These are phyloP conservation scores for Hymenoscyphus fructigenus DNA, from an alignment of 2,329 filamentous ascomycete genomes.

Conservation along the genomic window DNA sequence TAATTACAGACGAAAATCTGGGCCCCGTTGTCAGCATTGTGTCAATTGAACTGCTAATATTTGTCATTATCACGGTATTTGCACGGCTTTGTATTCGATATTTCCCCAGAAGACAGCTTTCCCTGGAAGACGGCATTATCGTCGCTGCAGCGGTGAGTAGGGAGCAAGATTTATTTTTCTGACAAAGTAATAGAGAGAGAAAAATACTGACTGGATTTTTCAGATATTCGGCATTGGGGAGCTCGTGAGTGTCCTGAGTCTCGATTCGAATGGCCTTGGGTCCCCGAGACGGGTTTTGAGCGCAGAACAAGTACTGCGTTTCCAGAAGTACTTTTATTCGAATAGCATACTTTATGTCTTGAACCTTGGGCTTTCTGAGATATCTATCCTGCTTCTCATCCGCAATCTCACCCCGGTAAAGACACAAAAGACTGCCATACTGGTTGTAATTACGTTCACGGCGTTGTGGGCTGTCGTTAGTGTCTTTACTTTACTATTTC, in stretches of 20 bases:
- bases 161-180: background rate
- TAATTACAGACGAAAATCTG: constrained; percentile 7
- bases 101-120: constrained; percentile 6
- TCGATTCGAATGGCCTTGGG: constrained; percentile 8
- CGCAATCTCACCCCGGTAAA: background rate
- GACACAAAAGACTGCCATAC: background rate
- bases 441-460: constrained; percentile 1
- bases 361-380: constrained; percentile 8
- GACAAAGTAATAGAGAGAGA: background rate
- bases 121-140: constrained; percentile 3
- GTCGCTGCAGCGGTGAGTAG: constrained; percentile 5
- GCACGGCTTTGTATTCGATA: constrained; percentile 9
- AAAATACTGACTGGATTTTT: background rate
- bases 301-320: constrained; percentile 2
- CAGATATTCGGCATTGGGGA: constrained; percentile 8
- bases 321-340: constrained; percentile 5
- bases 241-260: constrained; percentile 1
- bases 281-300: constrained; percentile 1
- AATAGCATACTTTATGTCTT: background rate
- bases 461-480: background rate
- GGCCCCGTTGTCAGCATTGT: constrained; percentile 8
- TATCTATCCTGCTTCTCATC: constrained; percentile 8
- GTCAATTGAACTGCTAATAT: constrained; percentile 6
- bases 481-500: constrained; percentile 6
- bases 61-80: constrained; percentile 7